Evolutionary conservation across 2,329 filamentous ascomycete genomes (phyloP), one percentile per base, ranked within the genome.

Genomic region (Aspergillus sp.): DNA sequence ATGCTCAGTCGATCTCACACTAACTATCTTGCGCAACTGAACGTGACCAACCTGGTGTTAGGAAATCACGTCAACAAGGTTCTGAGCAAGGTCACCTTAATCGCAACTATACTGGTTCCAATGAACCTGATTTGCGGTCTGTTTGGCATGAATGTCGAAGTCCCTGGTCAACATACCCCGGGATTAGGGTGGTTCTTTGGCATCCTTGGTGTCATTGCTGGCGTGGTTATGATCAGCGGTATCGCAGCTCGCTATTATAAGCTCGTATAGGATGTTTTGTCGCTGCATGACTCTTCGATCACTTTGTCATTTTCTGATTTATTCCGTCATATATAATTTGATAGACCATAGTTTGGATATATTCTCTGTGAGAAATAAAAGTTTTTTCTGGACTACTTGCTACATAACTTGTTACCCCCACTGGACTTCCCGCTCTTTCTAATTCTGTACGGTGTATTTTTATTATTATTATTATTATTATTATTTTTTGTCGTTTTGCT

Each of bases 1-100:
- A 96, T 98, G 78, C 78, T 98, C 39, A 90, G 86, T 27, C 86
- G 93, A 19, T 87, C 88, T 2, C 93, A 98, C 72, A 88, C 86
- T 73, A 98, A 97, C 67, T 97, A 98, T 62, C 78, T 98, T 32
- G 91, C 93, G 1, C 93, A 96, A 62, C 81, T 97, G 49, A 91
- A 86, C 33, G 90, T 97, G 57, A 89, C 94, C 66, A 91, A 88
- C 67, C 88, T 95, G 58, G 82, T 85, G 1, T 84, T 95, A 65
- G 90, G 90, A 27, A 95, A 90, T 47, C 78, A 83, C 53, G 90
- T 89, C 43, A 97, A 97, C 71, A 81, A 86, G 52, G 86, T 91
- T 6, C 79, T 98, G 9, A 90, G 89, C 71, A 95, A 96, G 73
- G 93, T 98, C 57, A 98, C 93, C 0, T 81, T 97, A 47, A 76